phyloP scores from a whole-genome alignment of 2,329 filamentous ascomycete species.

The Hymenoscyphus fraxineus region DNA sequence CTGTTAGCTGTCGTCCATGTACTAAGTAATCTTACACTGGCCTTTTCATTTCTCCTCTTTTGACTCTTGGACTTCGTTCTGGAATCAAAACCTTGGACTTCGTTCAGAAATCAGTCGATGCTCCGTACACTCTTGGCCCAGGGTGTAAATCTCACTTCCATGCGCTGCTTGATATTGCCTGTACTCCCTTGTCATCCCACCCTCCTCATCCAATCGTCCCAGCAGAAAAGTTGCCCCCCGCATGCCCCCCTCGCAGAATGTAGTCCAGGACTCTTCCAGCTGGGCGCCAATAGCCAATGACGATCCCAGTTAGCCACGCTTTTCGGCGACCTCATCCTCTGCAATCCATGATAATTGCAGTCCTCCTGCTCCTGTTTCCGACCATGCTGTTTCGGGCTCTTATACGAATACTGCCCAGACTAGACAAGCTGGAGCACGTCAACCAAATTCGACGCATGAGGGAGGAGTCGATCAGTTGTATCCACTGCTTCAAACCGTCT shows the following conservation, averaged over 20 bases:
- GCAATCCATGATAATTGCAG: constrained; percentile 8
- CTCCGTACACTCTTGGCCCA: background rate
- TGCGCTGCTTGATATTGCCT: constrained; percentile 10
- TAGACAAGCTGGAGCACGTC: constrained; percentile 1
- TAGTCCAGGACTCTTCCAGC: constrained; percentile 9
- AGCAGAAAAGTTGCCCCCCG: constrained; percentile 1
- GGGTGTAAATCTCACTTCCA: constrained; percentile 11
- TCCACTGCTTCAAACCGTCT: constrained; percentile 13
- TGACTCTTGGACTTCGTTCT: background rate
- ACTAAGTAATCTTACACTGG: background rate
- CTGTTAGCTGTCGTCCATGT: background rate
- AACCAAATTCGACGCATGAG: constrained; percentile 9
- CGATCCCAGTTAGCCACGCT: constrained; percentile 11
- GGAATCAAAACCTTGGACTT: background rate
- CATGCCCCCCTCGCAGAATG: constrained; percentile 4
- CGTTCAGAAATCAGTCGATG: background rate
- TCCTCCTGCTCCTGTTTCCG: constrained; percentile 8
- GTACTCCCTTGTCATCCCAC: constrained; percentile 5
- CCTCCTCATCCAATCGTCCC: constrained; percentile 8
- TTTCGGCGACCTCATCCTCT: constrained; percentile 6
- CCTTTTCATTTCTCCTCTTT: background rate
- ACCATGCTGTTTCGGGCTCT: constrained; percentile 7
- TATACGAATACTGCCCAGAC: background rate
- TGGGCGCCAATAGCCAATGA: constrained; percentile 6
- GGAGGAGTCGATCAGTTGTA: constrained; percentile 8